Base-by-base conservation (phyloP, 345 rosid genomes). In the Durio zibethinus region DNA sequence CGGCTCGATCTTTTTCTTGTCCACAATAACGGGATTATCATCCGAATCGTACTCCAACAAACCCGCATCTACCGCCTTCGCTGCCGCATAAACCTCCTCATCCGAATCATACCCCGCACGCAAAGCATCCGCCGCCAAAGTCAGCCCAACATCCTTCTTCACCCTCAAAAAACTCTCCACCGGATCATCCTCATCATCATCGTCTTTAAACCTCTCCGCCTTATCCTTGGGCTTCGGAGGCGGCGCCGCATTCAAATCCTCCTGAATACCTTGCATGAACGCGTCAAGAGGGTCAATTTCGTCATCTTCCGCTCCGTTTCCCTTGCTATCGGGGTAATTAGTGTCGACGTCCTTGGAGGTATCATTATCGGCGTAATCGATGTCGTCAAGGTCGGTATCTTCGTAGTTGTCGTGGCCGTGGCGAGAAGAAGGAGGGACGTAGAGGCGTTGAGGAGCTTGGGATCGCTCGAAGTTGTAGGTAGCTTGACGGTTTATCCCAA, bases 41-140 rank as follows among this genome's bases (percentile, higher is more conserved):
- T 96, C 99, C 0, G 94, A 89, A 86, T 96, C 99, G 62, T 96
- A 96, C 68, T 96, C 97, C 76, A 96, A 36, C 94, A 92, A 54
- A 53, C 99, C 99, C 3, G 93, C 94, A 79, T 96, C 99, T n/a
- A 96, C 94, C 0, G 99, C 99, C 83, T 96, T 96, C 0, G 99
- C 99, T 0, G 97, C 97, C 0, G 97, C 99, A 45, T 96, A 96
- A 62, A 96, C 99, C 82, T 96, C 99, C 85, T 96, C 98, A 70
- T 96, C 99, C 21, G 99, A 96, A 81, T 90, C 85, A 80, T 96
- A 96, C 9, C 99, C 99, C 0, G 99, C 99, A 56, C 77, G 89
- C 67, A 96, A 85, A 48, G 87, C 99, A 45, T 96, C 99, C 0
- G 97, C 92, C 0, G 99, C 99, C 71, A 96, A 81, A 5, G 99